Conservation (phyloP, 345 rosid genomes). For the Carallia brachiata region DNA sequence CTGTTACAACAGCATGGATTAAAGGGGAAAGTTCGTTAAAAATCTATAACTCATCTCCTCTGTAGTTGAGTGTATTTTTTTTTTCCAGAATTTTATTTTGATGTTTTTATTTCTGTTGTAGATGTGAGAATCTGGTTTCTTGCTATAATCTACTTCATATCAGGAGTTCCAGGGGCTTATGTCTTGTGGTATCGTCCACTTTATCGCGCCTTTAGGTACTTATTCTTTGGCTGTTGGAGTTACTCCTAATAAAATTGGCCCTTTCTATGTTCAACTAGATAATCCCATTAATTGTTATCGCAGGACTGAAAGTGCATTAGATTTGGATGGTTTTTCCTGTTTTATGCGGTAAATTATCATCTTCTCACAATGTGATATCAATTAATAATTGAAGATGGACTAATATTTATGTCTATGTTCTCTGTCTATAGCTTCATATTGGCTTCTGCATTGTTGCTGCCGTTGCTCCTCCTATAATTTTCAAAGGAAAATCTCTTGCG, state of each 20-base stretch:
- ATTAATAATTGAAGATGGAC: not conserved
- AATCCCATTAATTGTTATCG: not conserved
- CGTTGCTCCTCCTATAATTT: constrained; percentile 34
- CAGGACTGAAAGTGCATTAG: constrained; percentile 36
- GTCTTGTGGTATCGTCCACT: constrained; percentile 81
- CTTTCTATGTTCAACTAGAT: not conserved
- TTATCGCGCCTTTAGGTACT: constrained; percentile 85
- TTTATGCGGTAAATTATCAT: constrained; percentile 19
- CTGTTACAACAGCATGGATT: constrained; percentile 84
- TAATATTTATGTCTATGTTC: not conserved
- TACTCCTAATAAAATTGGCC: not conserved
- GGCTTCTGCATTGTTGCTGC: constrained; percentile 38
- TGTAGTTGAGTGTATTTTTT: not conserved
- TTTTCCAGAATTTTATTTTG: not conserved
- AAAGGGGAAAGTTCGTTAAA: constrained; percentile 65
- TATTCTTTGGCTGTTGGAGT: not conserved
- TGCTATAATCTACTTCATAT: constrained; percentile 81
- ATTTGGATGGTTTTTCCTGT: constrained; percentile 35
- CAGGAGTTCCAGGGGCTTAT: constrained; percentile 73
- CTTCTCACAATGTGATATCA: too few relatives aligned
- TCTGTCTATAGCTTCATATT: constrained; percentile 25
- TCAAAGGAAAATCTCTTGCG: constrained; percentile 37
- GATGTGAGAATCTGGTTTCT: constrained; percentile 96
- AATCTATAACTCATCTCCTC: not conserved
- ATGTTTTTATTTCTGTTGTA: constrained; percentile 22